Evolutionary conservation across 768 basidiomycete genomes (phyloP), one percentile per base, ranked within the genome.

Genomic region (Auriculariales sp.): DNA sequence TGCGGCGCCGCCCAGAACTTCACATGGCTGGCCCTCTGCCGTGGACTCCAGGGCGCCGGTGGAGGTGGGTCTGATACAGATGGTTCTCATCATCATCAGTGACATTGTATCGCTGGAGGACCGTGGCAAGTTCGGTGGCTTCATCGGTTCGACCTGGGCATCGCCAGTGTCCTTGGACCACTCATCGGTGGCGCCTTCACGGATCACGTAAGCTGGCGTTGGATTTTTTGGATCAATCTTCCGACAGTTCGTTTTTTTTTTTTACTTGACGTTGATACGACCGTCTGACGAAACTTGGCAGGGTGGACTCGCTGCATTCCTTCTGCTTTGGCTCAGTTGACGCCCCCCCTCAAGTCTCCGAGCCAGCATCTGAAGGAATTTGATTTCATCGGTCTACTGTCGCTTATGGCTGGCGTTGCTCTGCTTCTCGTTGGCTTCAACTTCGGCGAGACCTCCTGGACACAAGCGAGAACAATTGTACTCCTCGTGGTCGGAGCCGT

Each of bases 1-100:
- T 63, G 61, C 50, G 61, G 60, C n/a, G 58, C 58, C 12, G 61
- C 61, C 2, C 60, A 64, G 50, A 57, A 34, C 29, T 59, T 62
- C 52, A 42, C 52, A 11, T 61, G 59, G 63, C 54, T 64, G 14
- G 54, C 36, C 15, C 17, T 51, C n/a, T 47, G 49, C 39, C 75
- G 88, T 55, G 87, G 83, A 2, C 53, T 65, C 11, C 66, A 67
- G 49, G 64, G 64, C n/a, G 64, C 67, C 29, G 64, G 64, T 10
- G 64, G 66, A 15, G 66, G 66, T 0, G 64, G 64, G 27, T 57
- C 64, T 50, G 66, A 67, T 33, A 62, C 66, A 0, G 64, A 66
- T 5, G 64, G 64, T 0, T 58, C 66, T n/a, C 19, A 65, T 67
- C 55, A 57, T 65, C 52, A 48, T 65, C 12, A 49, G 66, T 53